phyloP scores from a whole-genome alignment of 2,329 filamentous ascomycete genomes.

The Neofusicoccum ribis region DNA sequence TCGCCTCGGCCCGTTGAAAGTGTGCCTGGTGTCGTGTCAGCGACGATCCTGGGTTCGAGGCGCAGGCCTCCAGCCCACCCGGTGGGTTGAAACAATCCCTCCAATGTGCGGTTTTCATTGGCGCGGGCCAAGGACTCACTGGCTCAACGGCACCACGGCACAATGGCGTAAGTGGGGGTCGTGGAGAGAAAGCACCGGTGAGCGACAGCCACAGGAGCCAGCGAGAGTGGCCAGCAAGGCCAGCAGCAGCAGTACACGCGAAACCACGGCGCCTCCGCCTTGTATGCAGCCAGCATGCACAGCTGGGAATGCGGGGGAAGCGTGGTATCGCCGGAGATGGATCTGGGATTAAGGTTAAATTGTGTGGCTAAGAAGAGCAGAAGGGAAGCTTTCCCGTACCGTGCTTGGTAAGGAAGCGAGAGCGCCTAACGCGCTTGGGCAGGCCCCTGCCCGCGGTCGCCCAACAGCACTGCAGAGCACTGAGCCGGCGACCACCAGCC shows the following conservation, averaged over 20 bases:
- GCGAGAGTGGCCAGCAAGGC: background rate
- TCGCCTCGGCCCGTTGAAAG: slow-evolving; percentile 2
- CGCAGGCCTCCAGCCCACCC: background rate
- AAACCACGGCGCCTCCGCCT: too few relatives aligned
- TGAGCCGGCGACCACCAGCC: too few relatives aligned
- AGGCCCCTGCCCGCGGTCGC: background rate
- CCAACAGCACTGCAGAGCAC: too few relatives aligned
- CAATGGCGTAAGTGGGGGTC: background rate
- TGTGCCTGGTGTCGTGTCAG: background rate
- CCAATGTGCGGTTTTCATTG: too few relatives aligned
- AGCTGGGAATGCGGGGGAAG: background rate
- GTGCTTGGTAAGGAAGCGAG: background rate
- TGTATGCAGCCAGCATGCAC: background rate
- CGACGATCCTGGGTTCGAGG: background rate
- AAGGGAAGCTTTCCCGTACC: background rate
- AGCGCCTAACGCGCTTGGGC: slow-evolving; percentile 1
- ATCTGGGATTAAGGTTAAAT: slow-evolving; percentile 9
- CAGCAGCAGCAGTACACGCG: background rate
- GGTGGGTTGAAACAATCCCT: background rate
- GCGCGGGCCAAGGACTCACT: background rate
- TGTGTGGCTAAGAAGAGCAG: background rate
- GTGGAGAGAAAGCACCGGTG: background rate
- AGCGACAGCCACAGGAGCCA: too few relatives aligned
- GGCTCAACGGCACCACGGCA: background rate
- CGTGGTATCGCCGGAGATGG: background rate